A percentile compares a stretch with the other conserved stretches of the same genome.
Conservation (phyloP, 1,284 basidiomycete genomes). For the Pseudozyma sp. region DNA sequence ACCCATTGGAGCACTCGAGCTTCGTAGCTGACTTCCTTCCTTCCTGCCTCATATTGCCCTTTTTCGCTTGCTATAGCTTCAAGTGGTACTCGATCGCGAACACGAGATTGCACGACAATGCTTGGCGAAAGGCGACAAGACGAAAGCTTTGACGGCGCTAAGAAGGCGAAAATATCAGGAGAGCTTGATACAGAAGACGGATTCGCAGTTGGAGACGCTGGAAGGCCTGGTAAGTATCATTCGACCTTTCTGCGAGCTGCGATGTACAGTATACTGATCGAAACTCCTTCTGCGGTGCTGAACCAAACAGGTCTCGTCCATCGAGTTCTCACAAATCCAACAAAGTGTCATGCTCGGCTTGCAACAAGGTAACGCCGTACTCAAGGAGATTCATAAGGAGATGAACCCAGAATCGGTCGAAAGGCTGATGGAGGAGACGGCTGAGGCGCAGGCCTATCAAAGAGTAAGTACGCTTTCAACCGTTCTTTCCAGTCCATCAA, state of each 20-base stretch:
- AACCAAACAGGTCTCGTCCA: conserved; percentile 81
- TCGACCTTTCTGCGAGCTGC: not conserved
- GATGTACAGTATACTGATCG: not conserved
- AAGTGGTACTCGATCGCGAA: conserved; percentile 86
- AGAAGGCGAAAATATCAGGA: conserved; percentile 94
- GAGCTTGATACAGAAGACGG: conserved; percentile 85
- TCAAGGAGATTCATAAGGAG: conserved; percentile 93
- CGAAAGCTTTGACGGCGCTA: conserved; percentile 85
- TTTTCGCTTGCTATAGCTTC: conserved; percentile 75
- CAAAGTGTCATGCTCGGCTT: conserved; percentile 91
- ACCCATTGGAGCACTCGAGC: not conserved
- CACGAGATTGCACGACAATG: conserved; percentile 87
- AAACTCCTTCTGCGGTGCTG: not conserved
- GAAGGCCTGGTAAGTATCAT: conserved; percentile 84
- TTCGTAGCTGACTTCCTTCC: conserved; percentile 1
- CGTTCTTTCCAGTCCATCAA: not conserved
- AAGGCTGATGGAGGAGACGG: conserved; percentile 88
- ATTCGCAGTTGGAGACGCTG: conserved; percentile 86
- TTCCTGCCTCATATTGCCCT: not conserved
- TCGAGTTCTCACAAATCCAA: conserved; percentile 95
- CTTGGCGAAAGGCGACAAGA: conserved; percentile 83
- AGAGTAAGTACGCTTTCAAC: conserved; percentile 71
- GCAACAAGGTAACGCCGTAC: conserved; percentile 89
- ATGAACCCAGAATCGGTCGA: conserved; percentile 94
- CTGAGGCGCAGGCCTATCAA: conserved; percentile 92